Base-by-base conservation (phyloP, 495 filamentous ascomycete genomes). In the Friedmanniomyces simplex region DNA sequence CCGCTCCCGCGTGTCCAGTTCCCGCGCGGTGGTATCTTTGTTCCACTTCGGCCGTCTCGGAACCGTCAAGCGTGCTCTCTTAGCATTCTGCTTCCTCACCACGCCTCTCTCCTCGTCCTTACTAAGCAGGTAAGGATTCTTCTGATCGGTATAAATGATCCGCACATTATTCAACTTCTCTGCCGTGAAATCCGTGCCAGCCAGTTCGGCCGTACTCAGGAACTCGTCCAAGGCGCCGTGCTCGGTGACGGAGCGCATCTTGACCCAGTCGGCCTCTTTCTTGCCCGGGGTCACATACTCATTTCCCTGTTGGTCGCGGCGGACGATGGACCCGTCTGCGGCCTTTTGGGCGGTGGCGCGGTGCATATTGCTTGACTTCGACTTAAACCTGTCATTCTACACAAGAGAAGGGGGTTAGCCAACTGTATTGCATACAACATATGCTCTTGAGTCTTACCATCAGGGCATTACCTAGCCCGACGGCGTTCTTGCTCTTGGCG, bases 151-250 rank as follows among this genome's bases (percentile, higher is more conserved):
- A 66, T 99, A 91, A 63, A 99, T 96, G 68, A 99, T 96, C 73
- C 96, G 95, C 69, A 97, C 86, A 68, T 91, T 96, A 71, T 89
- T 95, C 80, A 94, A 87, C 77, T 96, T 96, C 78, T 99, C 93
- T 36, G 94, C 94, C 6, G 93, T 95, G 70, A 99, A 99, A 68
- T 99, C 94, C 57, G 94, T 99, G 48, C 89, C 91, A 20, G 94
- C 94, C 62, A 99, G 77, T 72, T 97, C 90, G 61, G 91, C 91
- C 26, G 91, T 96, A 51, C 74, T 82, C 50, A 88, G 74, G 68
- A 89, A 88, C 63, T 88, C 85, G 72, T 98, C 93, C 51, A 98
- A 81, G 37, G 91, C 89, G 55, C 83, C 91, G 74, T 99, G 94
- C 76, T 97, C 91, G 24, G 94, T 99, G 63, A 97, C 86, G 73